These are phyloP conservation scores for Linnemannia schmuckeri DNA, from an alignment of 192 early-diverging fungal genomes.

Conservation along the genomic window DNA sequence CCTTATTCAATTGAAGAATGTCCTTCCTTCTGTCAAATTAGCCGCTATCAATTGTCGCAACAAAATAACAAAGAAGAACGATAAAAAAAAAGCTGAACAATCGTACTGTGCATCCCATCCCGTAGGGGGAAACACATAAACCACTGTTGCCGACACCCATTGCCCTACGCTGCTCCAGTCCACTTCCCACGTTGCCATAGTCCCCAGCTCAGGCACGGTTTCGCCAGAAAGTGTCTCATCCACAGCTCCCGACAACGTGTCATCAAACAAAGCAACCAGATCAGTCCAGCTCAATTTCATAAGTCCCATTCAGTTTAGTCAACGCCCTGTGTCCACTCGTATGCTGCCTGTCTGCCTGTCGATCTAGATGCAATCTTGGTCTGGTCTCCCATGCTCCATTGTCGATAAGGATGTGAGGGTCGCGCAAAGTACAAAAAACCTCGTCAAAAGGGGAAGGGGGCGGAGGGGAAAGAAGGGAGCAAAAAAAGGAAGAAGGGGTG, in stretches of 20 bases:
- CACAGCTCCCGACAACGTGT: not conserved
- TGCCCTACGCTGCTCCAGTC: not conserved
- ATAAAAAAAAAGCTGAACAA: not conserved
- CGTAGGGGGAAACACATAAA: not conserved
- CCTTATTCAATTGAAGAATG: not conserved
- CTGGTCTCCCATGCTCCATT: not conserved
- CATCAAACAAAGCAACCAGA: not conserved
- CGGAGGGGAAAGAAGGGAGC: not conserved
- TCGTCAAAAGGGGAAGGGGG: not conserved
- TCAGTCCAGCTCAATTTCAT: not conserved
- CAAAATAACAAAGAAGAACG: not conserved
- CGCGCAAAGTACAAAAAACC: not conserved
- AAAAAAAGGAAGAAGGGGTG: not conserved
- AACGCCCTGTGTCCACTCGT: not conserved
- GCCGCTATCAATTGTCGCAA: not conserved
- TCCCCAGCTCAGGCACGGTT: not conserved
- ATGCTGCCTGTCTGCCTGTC: not conserved
- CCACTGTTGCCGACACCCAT: not conserved
- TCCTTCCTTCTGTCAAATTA: not conserved
- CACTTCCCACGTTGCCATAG: not conserved
- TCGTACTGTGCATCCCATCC: not conserved
- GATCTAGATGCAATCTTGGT: not conserved
- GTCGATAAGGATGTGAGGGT: not conserved
- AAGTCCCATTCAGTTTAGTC: not conserved
- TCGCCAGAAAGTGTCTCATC: not conserved